Evolutionary conservation across 2,329 filamentous ascomycete genomes (phyloP), one percentile per base, ranked within the genome.

Genomic region (Shiraia sp.): DNA sequence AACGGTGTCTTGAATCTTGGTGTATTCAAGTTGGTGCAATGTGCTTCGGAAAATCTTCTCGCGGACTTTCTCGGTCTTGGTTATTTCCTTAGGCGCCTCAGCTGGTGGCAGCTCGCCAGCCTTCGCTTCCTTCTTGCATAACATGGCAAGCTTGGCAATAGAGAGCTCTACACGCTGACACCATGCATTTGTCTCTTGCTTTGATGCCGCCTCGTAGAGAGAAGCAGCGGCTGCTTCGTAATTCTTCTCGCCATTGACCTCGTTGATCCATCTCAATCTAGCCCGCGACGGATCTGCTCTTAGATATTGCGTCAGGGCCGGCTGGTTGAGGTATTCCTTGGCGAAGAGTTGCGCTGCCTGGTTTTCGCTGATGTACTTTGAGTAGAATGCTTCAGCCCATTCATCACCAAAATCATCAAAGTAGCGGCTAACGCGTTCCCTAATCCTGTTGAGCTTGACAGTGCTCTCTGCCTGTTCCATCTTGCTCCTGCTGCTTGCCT

Each of bases 181-280:
- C 92, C 92, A 97, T 3, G 93, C 72, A 56, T 91, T 86, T 37
- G 82, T 80, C 66, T 96, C 91, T 39, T 83, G 81, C 35, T 79
- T 77, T 14, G 85, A 73, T 0, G 88, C 90, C 14, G 91, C 77
- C 6, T 81, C 75, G 30, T 87, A 75, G 32, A 99, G 77, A 0
- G 85, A 86, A 29, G 82, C 73, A 4, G 86, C 85, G 9, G 92
- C 91, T 41, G 82, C 79, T 10, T 81, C 75, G 49, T 90, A 90
- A 57, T 96, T 83, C 44, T 83, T 78, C 63, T 93, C 88, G 16
- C 81, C 79, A 46, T 84, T 78, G 6, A 97, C 79, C 63, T 97
- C 91, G 65, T 99, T 95, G 72, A 99, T 95, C 93, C 93, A 99
- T 34, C 86, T 85, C 31, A 99, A 78, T 57, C 89, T 89, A 19